Evolutionary conservation across 1,284 basidiomycete genomes (phyloP), one percentile per base, ranked within the genome.

Genomic region (Ganoderma lingzhi): DNA sequence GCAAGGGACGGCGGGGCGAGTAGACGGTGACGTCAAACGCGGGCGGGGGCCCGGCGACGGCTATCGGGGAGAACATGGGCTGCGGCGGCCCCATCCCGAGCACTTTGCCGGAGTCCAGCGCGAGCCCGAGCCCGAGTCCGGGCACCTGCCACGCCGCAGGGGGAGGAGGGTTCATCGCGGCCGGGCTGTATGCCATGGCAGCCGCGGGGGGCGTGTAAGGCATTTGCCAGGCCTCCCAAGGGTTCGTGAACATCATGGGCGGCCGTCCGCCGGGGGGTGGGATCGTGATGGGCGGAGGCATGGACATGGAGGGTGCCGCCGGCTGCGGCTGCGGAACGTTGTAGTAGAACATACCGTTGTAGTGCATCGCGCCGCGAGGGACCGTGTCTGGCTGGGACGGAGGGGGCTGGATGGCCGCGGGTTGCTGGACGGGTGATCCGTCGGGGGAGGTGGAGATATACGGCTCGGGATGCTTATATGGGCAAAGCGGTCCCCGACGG

Each of bases 381-480:
- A 73, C 64, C 19, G 60, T 32, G 48, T 73, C 70, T 8, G 55
- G 63, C 17, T 65, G 63, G 35, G 51, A 28, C 19, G 32, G 9
- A 14, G 60, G 62, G 5, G 63, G 44, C 28, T 32, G 44, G 42
- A 32, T 48, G 53, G 19, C 48, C 39, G 45, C 28, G 56, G 67
- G 44, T 0, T 60, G 56, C 30, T 41, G 39, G 32, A 39, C 66
- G 14, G 73, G 67, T 14, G 76, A 73, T 1, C 66, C n/a, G 6
- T 72, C 67, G 10, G 71, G 67, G 1, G 68, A 70, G 37, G 72
- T 74, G 64, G 77, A 76, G 37, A 78, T 72, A 51, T 78, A 73
- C 15, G 77, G 78, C 64, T 80, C 78, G 10, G 78, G 78, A 62
- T 78, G 76, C 73, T 79, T 79, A 75, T 78, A 81, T 60, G 77